Evolutionary conservation across 441 rosid genomes (phyloP).

Genomic region (Codiaeum variegatum): DNA sequence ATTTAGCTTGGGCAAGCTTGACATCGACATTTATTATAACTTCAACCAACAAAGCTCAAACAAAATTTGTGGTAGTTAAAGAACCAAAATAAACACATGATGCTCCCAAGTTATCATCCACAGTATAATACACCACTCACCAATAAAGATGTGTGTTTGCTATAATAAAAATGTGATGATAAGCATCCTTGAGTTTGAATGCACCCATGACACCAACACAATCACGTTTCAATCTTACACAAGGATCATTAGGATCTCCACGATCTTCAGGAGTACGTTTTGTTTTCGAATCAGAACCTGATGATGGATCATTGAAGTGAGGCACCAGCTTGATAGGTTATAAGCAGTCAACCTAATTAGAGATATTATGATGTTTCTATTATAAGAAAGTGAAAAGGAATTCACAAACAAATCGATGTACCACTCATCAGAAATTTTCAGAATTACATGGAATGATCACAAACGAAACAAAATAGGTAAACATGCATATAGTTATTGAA

Average conservation of each 20-base stretch:
- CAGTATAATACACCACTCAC: slow-evolving; percentile 28
- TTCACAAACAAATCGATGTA: neutral
- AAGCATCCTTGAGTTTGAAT: slow-evolving; percentile 57
- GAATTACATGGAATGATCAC: neutral
- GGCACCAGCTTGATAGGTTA: slow-evolving; percentile 9
- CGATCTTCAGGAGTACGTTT: slow-evolving; percentile 33
- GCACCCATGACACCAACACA: slow-evolving; percentile 95
- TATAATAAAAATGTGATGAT: slow-evolving; percentile 52
- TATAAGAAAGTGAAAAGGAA: neutral
- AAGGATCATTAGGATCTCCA: slow-evolving; percentile 77
- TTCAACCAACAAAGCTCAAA: neutral
- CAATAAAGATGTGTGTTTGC: slow-evolving; percentile 91
- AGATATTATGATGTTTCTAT: neutral
- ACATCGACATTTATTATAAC: slow-evolving; percentile 25
- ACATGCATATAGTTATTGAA: too few relatives aligned
- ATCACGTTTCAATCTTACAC: slow-evolving; percentile 73
- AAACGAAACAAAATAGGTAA: neutral
- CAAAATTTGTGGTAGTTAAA: neutral
- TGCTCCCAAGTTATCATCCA: neutral
- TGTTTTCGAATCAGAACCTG: slow-evolving; percentile 46
- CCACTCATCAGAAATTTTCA: too few relatives aligned
- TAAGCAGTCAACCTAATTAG: slow-evolving; percentile 1
- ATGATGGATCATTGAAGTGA: slow-evolving; percentile 21
- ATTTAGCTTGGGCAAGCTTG: slow-evolving; percentile 91
- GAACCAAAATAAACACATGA: neutral